These are phyloP conservation scores for Luvunga scandens DNA, from an alignment of 345 rosid species.

Conservation along the genomic window DNA sequence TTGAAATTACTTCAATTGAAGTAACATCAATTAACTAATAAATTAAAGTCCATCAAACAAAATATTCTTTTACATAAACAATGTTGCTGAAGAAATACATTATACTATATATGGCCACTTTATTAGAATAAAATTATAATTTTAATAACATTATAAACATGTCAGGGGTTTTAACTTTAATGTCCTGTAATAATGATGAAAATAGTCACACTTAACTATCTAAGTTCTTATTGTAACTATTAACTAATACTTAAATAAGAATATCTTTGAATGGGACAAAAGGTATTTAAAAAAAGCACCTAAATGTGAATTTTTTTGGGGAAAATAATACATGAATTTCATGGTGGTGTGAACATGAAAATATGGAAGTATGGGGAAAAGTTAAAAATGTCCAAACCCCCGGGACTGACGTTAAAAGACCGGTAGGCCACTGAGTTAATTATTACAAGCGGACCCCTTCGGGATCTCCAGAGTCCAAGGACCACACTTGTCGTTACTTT, in stretches of 20 bases:
- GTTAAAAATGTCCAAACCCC: neutral
- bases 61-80: neutral
- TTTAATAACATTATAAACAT: neutral
- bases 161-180: neutral
- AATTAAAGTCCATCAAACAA: neutral
- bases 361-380: neutral
- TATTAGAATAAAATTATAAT: no score
- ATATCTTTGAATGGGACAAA: neutral
- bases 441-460: neutral
- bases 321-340: neutral
- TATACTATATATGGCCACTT: no score
- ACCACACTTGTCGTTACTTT: constrained; percentile 15
- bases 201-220: neutral
- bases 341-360: neutral
- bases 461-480: constrained; percentile 10
- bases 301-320: no score
- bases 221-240: no score
- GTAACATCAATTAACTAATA: neutral
- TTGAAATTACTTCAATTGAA: no score
- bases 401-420: neutral
- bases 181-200: neutral
- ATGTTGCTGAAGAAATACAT: neutral
- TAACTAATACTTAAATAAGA: neutral
- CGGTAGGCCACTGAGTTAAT: neutral
- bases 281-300: neutral